Evolutionary conservation across 169 alveolate genomes (phyloP).

Genomic region (Eimeria zaria): DNA sequence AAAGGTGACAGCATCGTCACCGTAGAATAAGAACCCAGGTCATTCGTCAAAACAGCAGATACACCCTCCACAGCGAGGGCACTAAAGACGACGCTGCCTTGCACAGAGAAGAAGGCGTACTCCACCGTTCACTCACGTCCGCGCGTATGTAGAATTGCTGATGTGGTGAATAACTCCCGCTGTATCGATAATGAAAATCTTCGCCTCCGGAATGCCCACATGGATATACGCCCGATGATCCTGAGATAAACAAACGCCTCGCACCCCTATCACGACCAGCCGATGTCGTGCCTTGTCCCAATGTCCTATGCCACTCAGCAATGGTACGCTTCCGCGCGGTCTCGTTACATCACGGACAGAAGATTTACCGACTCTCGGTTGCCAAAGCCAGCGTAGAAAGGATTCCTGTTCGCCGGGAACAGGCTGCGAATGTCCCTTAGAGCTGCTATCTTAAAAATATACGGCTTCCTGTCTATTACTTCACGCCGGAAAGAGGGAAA

Average conservation of each 20-base stretch:
- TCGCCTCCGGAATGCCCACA: slow-evolving; percentile 96
- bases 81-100: neutral
- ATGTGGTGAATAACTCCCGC: slow-evolving; percentile 94
- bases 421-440: slow-evolving; percentile 96
- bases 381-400: slow-evolving; percentile 99
- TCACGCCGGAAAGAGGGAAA: slow-evolving; percentile 98
- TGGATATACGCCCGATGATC: slow-evolving; percentile 96
- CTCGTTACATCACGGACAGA: neutral
- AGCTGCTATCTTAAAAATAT: slow-evolving; percentile 98
- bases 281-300: neutral
- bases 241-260: slow-evolving; percentile 72
- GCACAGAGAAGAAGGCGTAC: neutral
- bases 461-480: slow-evolving; percentile 97
- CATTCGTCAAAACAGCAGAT: neutral
- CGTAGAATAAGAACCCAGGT: neutral
- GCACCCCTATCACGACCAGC: neutral
- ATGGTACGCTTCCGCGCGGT: neutral
- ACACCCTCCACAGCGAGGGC: neutral
- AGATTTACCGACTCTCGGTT: slow-evolving; percentile 96
- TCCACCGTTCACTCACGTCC: slow-evolving; percentile 88
- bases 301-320: neutral
- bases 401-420: slow-evolving; percentile 95
- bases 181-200: slow-evolving; percentile 95
- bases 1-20: neutral
- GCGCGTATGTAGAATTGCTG: slow-evolving; percentile 91